These are phyloP conservation scores for Teunomyces aglyptinius DNA, from an alignment of 805 yeast genomes.

Conservation along the genomic window DNA sequence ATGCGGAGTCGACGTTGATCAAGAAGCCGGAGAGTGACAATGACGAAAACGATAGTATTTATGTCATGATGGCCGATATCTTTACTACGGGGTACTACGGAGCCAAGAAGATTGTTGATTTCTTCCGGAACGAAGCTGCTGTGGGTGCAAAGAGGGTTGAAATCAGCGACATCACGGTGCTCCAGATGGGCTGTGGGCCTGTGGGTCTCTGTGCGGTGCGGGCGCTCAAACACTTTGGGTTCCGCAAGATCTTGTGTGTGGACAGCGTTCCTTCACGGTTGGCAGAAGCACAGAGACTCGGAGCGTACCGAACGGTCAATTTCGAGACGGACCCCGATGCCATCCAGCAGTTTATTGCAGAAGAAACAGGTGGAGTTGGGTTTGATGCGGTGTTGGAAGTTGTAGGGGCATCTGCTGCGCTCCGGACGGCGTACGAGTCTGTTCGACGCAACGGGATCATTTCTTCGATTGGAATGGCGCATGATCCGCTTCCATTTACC, in stretches of 20 bases:
- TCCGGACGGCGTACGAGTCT: conserved; percentile 49
- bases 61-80: conserved; percentile 61
- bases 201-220: conserved; percentile 55
- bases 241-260: conserved; percentile 44
- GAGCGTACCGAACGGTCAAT: conserved; percentile 49
- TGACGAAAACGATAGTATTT: conserved; percentile 39
- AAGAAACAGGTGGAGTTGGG: conserved; percentile 46
- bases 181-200: conserved; percentile 62
- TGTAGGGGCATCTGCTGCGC: conserved; percentile 55
- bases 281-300: conserved; percentile 43
- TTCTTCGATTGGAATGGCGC: conserved; percentile 60
- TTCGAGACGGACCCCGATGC: conserved; percentile 34
- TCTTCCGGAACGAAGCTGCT: conserved; percentile 31
- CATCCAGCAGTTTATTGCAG: conserved; percentile 25
- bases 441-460: conserved; percentile 60
- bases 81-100: conserved; percentile 65
- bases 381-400: conserved; percentile 62
- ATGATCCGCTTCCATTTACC: conserved; percentile 52
- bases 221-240: conserved; percentile 44
- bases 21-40: conserved; percentile 35
- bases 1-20: conserved; percentile 50
- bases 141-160: conserved; percentile 13
- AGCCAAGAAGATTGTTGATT: conserved; percentile 48
- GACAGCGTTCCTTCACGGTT: conserved; percentile 50
- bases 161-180: conserved; percentile 32